These are phyloP conservation scores for Tolypocladium amazonense DNA, from an alignment of 2,329 filamentous ascomycete species.

Conservation along the genomic window DNA sequence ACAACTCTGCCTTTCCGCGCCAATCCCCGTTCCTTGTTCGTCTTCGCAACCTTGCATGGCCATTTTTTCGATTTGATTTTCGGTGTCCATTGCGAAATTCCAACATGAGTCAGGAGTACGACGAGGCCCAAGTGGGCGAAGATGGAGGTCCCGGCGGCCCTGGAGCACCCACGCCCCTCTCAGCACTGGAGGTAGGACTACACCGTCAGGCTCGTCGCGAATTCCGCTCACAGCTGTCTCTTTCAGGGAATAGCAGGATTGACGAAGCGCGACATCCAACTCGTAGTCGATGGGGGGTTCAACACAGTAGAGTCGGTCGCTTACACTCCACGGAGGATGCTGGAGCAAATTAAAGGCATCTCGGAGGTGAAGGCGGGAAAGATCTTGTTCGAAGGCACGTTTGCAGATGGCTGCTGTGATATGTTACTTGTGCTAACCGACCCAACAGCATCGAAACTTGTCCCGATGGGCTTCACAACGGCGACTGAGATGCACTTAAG, in stretches of 20 bases:
- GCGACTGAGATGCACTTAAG: constrained; percentile 98
- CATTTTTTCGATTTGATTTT: background rate
- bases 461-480: constrained; percentile 98
- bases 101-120: constrained; percentile 44
- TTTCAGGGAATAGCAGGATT: constrained; percentile 71
- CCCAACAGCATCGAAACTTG: constrained; percentile 74
- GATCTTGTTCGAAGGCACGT: constrained; percentile 72
- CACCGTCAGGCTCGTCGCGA: background rate
- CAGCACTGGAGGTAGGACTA: constrained; percentile 68
- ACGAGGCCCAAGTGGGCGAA: constrained; percentile 55
- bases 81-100: background rate
- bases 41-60: background rate
- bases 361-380: constrained; percentile 95
- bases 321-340: constrained; percentile 71
- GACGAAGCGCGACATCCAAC: constrained; percentile 90
- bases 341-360: constrained; percentile 96
- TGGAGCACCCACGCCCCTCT: constrained; percentile 85
- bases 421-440: constrained; percentile 5
- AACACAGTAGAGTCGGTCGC: constrained; percentile 94
- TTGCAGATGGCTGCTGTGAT: background rate
- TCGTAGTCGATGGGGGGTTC: constrained; percentile 83
- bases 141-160: constrained; percentile 68
- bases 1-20: constrained; percentile 5
- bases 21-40: constrained; percentile 1
- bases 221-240: constrained; percentile 4